Percentiles rank a stretch among this genome's conserved stretches.
Evolutionary conservation across 192 early-diverging fungal species (phyloP).

Genomic region (Anaeromyces robustus): DNA sequence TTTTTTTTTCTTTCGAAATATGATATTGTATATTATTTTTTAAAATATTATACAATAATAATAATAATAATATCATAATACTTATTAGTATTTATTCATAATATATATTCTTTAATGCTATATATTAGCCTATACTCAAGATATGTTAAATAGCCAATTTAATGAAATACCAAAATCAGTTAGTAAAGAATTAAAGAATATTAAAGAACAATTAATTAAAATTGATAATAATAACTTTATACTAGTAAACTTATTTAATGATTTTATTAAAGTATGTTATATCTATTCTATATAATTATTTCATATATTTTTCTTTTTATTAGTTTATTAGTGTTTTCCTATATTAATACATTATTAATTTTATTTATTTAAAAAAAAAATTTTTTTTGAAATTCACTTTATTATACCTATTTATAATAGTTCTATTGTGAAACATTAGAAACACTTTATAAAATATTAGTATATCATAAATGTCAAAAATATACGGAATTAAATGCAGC

Average conservation of each 20-base stretch:
- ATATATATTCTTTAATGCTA: too few species aligned
- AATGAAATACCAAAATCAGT: background rate
- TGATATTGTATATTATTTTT: too few species aligned
- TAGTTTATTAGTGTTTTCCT: too few species aligned
- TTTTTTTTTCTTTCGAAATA: too few species aligned
- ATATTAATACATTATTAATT: too few species aligned
- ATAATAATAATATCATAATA: too few species aligned
- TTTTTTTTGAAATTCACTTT: too few species aligned
- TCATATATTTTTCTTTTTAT: too few species aligned
- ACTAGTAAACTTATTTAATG: background rate
- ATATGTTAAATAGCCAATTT: background rate
- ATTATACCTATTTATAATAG: background rate
- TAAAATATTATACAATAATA: too few species aligned
- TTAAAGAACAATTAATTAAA: background rate
- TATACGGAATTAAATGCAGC: background rate
- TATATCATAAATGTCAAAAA: background rate
- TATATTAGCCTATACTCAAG: background rate
- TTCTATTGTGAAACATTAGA: background rate
- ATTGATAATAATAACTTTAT: background rate
- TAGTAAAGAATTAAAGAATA: background rate
- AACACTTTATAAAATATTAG: background rate
- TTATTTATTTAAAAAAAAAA: too few species aligned
- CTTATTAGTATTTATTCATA: too few species aligned
- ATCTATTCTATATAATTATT: too few species aligned
- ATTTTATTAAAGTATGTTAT: background rate